phyloP scores from a whole-genome alignment of 768 basidiomycete species.

The Paxillus involutus region DNA sequence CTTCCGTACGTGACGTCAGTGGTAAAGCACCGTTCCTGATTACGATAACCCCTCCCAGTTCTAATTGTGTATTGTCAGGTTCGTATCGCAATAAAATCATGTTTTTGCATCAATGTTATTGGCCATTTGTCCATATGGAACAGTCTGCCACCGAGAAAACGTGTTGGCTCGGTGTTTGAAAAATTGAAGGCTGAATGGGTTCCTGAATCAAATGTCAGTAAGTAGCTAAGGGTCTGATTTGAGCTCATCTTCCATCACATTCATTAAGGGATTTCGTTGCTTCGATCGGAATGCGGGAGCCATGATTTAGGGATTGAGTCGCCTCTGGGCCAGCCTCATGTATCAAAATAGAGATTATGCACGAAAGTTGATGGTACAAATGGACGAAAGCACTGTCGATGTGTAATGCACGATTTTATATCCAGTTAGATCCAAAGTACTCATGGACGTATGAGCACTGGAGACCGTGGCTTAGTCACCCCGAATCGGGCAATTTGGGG shows the following conservation, averaged over 20 bases:
- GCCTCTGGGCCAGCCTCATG: background rate
- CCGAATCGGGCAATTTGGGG: background rate
- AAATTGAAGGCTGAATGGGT: background rate
- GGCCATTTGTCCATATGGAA: background rate
- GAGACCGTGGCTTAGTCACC: background rate
- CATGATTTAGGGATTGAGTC: background rate
- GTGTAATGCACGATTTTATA: no score
- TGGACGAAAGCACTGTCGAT: no score
- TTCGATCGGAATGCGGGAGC: background rate
- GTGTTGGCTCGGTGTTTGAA: slow-evolving; percentile 1
- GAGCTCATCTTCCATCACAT: background rate
- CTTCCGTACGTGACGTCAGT: no score
- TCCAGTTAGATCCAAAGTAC: no score
- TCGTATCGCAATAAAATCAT: background rate
- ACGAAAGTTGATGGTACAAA: no score
- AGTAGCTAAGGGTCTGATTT: background rate
- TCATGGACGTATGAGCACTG: no score
- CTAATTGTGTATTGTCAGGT: background rate
- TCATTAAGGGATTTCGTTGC: background rate
- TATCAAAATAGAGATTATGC: background rate
- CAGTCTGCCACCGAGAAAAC: background rate
- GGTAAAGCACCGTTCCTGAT: background rate
- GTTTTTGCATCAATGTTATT: background rate
- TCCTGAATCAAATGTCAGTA: background rate
- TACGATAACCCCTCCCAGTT: background rate